Base-by-base conservation (phyloP, 2,329 filamentous ascomycete species). In the Gnomoniopsis sp. region DNA sequence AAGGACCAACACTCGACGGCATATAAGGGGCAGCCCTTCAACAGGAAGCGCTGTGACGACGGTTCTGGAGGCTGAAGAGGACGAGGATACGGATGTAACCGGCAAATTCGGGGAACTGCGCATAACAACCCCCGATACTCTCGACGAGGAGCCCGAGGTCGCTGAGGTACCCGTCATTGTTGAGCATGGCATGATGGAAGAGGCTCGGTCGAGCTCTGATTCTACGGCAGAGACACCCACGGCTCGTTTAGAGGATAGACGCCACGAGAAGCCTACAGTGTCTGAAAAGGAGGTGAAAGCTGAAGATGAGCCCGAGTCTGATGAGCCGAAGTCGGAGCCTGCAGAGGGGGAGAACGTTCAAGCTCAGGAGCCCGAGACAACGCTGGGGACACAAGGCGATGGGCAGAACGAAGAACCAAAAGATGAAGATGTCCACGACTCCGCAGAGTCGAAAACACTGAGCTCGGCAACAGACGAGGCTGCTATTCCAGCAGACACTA, bases 31-130 rank as follows among this genome's bases (percentile, higher is more conserved):
- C 71, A 93, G 88, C 63, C 89, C 90, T 23, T 93, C 90, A 15
- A 88, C 89, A 15, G 88, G 90, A 51, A 91, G 88, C 55, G 83
- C 88, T 4, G 89, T 96, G 21, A 86, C 87, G 1, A 95, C 91
- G 0, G 91, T 96, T 15, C 82, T 91, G 38, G 91, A 96, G 70
- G 86, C 91, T 52, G 87, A 90, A 57, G 91, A 96, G 67, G 92
- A 96, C 61, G 85, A 89, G 19, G 66, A 74, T 19, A 73, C 75
- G 2, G 75, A 78, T 23, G 71, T 82, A 22, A 72, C 77, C 21
- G 74, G 74, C 56, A 80, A 73, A 64, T 65, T 85, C 50, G 76
- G 70, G 58, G 69, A 70, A 33, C 73, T 85, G 70, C 76, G 70
- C 34, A 74, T 85, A 46, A 74, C 78, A 1, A 71, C 71, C 10